Evolutionary conservation across 108 stramenopile species (phyloP), one percentile per base, ranked within the genome.

Genomic region (Fragilariopsis cylindrus): DNA sequence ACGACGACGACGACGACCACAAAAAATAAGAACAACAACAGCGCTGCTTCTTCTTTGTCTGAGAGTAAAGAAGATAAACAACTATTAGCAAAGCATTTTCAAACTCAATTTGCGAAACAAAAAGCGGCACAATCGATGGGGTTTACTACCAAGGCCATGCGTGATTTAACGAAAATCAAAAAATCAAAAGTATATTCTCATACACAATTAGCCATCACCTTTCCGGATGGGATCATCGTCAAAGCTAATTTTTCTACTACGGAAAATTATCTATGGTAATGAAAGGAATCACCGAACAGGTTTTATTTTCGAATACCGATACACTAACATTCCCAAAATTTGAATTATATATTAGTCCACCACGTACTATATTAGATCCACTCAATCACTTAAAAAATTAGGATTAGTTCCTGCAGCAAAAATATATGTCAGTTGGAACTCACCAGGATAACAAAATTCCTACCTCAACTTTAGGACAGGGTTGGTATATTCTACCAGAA

Each of bases 81-180:
- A 8, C 73, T 92, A 57, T 54, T 92, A 39, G 89, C 89, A 12
- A 75, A 76, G 15, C 76, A 80, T 48, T 67, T 83, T 69, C 60
- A 82, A 60, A 58, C 69, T 55, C 80, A 93, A 80, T 76, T 90
- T 77, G 49, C 48, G n/a, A 19, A 13, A 3, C 48, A 21, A 9
- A 18, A 7, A 8, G 80, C 63, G 16, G 60, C 81, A 46, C 85
- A 87, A 65, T 82, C 85, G 47, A 83, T 85, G 2, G 89, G 90
- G 15, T 91, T 94, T 50, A 89, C 89, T 7, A 94, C 93, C 69
- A 90, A 89, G 74, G 89, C 91, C 18, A 94, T 94, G 93, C 82
- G 93, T 43, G 91, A 94, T 65, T 80, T 92, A 70, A 87, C 88
- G 74, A 74, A 66, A 71, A 79, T 94, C 78, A 88, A 89, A 60